Base-by-base conservation (phyloP, 2,329 filamentous ascomycete genomes). In the Mycocentrospora acerina region DNA sequence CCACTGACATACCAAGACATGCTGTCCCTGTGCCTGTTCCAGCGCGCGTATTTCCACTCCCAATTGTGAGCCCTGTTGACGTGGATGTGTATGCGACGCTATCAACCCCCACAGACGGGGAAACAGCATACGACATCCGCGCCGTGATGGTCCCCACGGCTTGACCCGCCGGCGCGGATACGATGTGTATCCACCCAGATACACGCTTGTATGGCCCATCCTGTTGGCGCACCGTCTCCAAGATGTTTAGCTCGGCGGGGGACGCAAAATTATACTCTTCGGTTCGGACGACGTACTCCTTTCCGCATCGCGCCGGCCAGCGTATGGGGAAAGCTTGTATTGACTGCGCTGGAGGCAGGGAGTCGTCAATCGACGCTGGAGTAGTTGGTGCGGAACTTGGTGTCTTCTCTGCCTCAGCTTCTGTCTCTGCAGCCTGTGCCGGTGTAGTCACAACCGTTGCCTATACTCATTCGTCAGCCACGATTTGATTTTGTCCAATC, bases 1-100 rank as follows among this genome's bases (percentile, higher is more conserved):
- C 55, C 9, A 70, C 48, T 11, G 58, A 64, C 19, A 72, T 61
- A 13, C 64, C 65, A 10, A 73, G 44, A 35, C 68, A 71, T 2
- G 67, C 51, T 7, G 50, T 53, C 0, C 53, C 48, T 14, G 45
- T 38, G 15, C 49, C 45, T 0, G 60, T 32, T 4, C 57, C 54
- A 35, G 63, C 49, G 27, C 60, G 51, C 3, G 48, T 52, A 22
- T 60, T 51, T 3, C 54, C 42, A 15, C 48, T 54, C 0, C 62
- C 62, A 12, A 66, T 57, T 2, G 37, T 46, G 2, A 67, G 40
- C 12, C 55, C 46, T 12, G 34, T 53, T 4, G 52, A 27, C 4
- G 54, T 51, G 13, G 49, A 50, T 10, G 48, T 32, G 31, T 66
- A 60, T 22, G 59, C 54, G 35, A 71, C 51, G 5, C 50, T 55